Percentiles rank a stretch among this genome's conserved stretches.
These are phyloP conservation scores for Exserohilum turcica DNA, from an alignment of 2,329 filamentous ascomycete genomes.

Conservation along the genomic window DNA sequence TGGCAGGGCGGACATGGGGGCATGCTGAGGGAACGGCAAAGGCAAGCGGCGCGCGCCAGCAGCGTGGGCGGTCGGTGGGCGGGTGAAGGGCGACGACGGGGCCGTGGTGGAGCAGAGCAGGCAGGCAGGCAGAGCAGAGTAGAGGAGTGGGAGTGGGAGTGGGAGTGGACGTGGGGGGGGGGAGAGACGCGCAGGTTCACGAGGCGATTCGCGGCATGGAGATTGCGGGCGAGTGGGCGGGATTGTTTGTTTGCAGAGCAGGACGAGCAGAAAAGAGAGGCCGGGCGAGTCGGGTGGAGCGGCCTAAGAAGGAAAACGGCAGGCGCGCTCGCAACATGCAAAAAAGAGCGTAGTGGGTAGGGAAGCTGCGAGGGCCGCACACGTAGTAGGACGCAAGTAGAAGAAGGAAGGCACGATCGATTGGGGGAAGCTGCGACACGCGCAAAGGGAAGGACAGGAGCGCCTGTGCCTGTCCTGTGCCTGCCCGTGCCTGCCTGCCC, in stretches of 20 bases:
- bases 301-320: conserved; percentile 34
- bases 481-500: not conserved
- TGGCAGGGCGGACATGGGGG: conserved; percentile 21
- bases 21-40: conserved; percentile 19
- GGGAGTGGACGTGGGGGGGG: conserved; percentile 26
- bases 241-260: conserved; percentile 9
- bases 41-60: conserved; percentile 5
- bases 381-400: conserved; percentile 5
- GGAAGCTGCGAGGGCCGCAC: conserved; percentile 42
- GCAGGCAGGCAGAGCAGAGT: too few relatives aligned
- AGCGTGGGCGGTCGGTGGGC: conserved; percentile 18
- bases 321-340: conserved; percentile 35
- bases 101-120: conserved; percentile 17
- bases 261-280: conserved; percentile 20
- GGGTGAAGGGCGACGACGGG: conserved; percentile 13
- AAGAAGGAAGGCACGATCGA: conserved; percentile 30
- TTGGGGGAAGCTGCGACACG: conserved; percentile 27
- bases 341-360: conserved; percentile 46
- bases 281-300: conserved; percentile 21
- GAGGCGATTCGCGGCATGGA: conserved; percentile 38
- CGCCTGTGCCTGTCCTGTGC: too few relatives aligned
- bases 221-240: not conserved
- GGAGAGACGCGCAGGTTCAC: conserved; percentile 41
- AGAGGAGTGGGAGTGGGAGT: too few relatives aligned
- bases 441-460: conserved; percentile 5